Evolutionary conservation across 1,284 basidiomycete genomes (phyloP).

Genomic region (Xanthoconium separans): DNA sequence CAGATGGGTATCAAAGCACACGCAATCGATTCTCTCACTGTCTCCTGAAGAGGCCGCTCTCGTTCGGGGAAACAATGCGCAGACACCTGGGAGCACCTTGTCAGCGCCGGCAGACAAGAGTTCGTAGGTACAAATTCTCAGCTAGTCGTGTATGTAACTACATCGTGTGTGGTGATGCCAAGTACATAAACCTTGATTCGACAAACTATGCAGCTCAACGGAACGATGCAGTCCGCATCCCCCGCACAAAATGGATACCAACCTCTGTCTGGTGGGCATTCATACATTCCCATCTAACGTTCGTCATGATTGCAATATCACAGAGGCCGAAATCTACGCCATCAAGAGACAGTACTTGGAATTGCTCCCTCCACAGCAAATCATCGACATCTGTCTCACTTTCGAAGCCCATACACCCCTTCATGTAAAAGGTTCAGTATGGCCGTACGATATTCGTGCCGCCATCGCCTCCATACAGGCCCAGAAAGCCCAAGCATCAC

Average conservation of each 20-base stretch:
- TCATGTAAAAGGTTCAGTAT: conserved; percentile 57
- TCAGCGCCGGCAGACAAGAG: conserved; percentile 2
- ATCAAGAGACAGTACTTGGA: conserved; percentile 69
- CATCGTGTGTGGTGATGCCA: background rate
- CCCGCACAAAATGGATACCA: conserved; percentile 32
- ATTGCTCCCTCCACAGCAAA: conserved; percentile 60
- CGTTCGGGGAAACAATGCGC: conserved; percentile 13
- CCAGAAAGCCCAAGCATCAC: conserved; percentile 24
- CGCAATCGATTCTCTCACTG: conserved; percentile 45
- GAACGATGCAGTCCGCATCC: conserved; percentile 35
- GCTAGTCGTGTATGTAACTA: background rate
- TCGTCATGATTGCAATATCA: conserved; percentile 2
- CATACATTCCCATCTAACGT: conserved; percentile 1
- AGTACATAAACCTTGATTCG: conserved; percentile 33
- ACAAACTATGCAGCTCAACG: conserved; percentile 36
- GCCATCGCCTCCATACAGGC: conserved; percentile 55
- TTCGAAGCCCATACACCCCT: conserved; percentile 67
- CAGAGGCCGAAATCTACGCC: conserved; percentile 45
- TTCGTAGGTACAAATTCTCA: background rate
- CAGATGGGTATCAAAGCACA: conserved; percentile 44
- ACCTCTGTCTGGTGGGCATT: conserved; percentile 30
- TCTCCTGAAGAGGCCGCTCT: conserved; percentile 46
- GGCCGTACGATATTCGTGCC: conserved; percentile 65
- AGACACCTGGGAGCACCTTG: background rate
- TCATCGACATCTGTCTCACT: conserved; percentile 72